phyloP scores from a whole-genome alignment of 495 filamentous ascomycete genomes.

The Pyrenula massariospora region DNA sequence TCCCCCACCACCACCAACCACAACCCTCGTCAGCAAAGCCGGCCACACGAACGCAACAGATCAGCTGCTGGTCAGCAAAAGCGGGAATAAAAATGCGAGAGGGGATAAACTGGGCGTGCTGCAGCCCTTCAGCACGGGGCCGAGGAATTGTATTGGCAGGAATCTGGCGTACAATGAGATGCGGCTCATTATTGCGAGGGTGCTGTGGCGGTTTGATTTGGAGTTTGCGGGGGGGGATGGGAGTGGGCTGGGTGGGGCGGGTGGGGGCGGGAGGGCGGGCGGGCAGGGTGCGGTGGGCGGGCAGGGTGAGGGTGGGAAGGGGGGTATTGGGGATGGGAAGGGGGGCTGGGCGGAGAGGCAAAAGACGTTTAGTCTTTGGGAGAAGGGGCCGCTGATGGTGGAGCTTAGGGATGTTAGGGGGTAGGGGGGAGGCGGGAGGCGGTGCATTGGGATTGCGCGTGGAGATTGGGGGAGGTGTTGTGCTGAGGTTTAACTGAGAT shows the following conservation, averaged over 20 bases:
- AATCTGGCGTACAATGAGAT: constrained; percentile 1
- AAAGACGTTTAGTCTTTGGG: background rate
- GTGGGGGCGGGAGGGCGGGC: background rate
- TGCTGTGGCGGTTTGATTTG: constrained; percentile 12
- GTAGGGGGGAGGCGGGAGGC: too few species aligned
- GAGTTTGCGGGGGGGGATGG: constrained; percentile 1
- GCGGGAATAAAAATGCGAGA: background rate
- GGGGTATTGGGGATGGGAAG: too few species aligned
- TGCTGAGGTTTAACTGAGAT: too few species aligned
- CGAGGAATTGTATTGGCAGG: constrained; percentile 42
- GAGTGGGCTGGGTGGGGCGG: too few species aligned
- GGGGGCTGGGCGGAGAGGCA: constrained; percentile 6
- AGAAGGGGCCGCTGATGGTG: background rate
- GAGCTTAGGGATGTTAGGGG: constrained; percentile 9
- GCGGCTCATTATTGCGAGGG: constrained; percentile 4
- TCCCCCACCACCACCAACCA: background rate
- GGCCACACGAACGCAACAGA: too few species aligned
- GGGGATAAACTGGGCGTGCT: constrained; percentile 29
- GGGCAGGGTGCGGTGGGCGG: too few species aligned
- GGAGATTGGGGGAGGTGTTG: too few species aligned
- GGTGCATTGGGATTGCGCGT: too few species aligned
- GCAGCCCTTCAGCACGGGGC: constrained; percentile 45
- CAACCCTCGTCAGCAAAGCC: background rate
- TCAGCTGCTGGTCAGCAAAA: background rate
- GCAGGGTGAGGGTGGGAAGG: too few species aligned